Evolutionary conservation across 176 grass and related monocot genomes (phyloP), one percentile per base, ranked within the genome.

Genomic region (Triticum monococcum): DNA sequence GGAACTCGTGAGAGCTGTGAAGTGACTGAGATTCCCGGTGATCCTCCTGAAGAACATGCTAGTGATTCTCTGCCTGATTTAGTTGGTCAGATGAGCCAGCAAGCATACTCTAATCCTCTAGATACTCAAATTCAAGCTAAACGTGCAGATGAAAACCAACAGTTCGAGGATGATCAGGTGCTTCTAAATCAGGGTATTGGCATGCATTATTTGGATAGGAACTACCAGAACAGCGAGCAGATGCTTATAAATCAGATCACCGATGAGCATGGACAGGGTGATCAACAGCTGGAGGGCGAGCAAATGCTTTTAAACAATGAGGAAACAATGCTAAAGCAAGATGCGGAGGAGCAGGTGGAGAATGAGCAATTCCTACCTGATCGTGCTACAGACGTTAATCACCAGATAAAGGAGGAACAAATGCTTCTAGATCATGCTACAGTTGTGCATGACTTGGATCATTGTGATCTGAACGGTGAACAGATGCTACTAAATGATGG

Each of bases 1-100:
- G 36, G 63, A 79, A 54, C 88, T 83, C 61, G 83, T 4, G 89
- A 81, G 52, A 43, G 17, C 8, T 38, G 36, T 93, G 79, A 89
- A 80, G 76, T 77, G 30, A 12, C 82, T 25, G 62, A 86, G 52
- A 80, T 81, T 71, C 28, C 75, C 1, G 48, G 38, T 35, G 79
- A 70, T 75, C 30, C 83, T 83, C 64, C 31, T 79, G 31, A 24
- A 48, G 83, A 86, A 6, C 79, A 79, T 84, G 37, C 38, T 82
- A 32, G 12, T 63, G 61, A 73, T 80, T 69, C 48, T 89, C 18
- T 37, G 3, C 77, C 75, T 81, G 68, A 64, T 87, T 28, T 72
- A 76, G 71, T 72, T 84, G 84, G 61, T 48, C 59, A 33, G 68
- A 68, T 68, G 50, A 41, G 81, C 46, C 82, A 82, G 62, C 68